Base-by-base conservation (phyloP, 331 rosid species). In the Malus hybrid region DNA sequence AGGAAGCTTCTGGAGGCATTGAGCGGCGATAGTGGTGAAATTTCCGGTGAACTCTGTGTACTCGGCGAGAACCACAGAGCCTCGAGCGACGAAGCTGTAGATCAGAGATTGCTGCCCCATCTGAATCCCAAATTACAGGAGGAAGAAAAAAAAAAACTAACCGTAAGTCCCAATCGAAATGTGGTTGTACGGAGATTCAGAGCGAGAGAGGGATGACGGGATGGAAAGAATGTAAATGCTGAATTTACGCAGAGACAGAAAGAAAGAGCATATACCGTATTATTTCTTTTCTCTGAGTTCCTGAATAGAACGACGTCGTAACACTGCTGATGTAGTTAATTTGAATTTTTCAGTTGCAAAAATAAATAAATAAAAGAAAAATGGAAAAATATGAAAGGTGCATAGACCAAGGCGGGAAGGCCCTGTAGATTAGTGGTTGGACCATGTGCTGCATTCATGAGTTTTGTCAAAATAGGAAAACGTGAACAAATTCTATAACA, bases 1-100 rank as follows among this genome's bases (percentile, higher is more conserved):
- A 39, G 98, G 97, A 50, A 93, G 96, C 86, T 93, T 91, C 83
- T 93, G 98, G 67, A 93, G 96, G 85, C 98, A 94, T 79, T 94
- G 98, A 13, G 88, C 67, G 7, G 98, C 98, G 80, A 94, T 81
- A 72, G 84, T 66, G 1, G 82, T 80, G 83, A 94, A 94, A 62
- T 94, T 94, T 18, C 97, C 98, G 39, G 90, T 82, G 72, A 93
- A 91, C 80, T 90, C 97, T 3, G 95, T 93, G 80, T 80, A 93
- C 77, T 93, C 98, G 9, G 90, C 93, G 27, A 93, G 93, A 68
- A 93, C 22, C 78, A 88, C 67, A 46, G 86, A 87, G 22, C 98
- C 98, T 56, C 98, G 89, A 70, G 98, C 96, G 73, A 93, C 98
- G 79, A 93, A 91, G 85, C 97, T 93, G 73, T 93, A 93, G 87